Conservation (phyloP, 352 stramenopile species). For the Pythium aquatile region DNA sequence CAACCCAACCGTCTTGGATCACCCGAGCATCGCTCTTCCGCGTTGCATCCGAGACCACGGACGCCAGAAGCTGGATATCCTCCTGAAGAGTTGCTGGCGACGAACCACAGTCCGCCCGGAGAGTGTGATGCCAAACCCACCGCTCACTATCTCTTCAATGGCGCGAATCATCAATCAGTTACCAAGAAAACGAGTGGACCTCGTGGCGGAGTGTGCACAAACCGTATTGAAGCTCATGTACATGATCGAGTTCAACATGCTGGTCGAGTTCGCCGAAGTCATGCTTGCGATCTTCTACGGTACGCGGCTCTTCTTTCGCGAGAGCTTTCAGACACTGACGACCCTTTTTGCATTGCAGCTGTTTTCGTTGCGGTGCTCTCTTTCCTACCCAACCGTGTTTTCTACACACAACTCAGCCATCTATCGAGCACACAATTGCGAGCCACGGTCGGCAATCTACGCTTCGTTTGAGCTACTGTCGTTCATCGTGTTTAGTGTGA, state of each 20-base stretch:
- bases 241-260: conserved; percentile 9
- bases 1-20: background rate
- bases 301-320: background rate
- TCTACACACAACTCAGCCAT: background rate
- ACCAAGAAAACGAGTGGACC: too few species aligned
- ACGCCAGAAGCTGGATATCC: background rate
- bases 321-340: background rate
- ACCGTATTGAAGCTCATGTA: background rate
- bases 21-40: background rate
- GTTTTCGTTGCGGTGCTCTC: background rate
- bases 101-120: too few species aligned
- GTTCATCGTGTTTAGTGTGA: too few species aligned
- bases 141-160: too few species aligned
- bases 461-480: too few species aligned
- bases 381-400: background rate
- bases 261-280: conserved; percentile 1
- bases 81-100: background rate
- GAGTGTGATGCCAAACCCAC: too few species aligned
- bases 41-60: background rate
- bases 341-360: background rate
- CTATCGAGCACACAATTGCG: too few species aligned
- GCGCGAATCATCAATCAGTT: too few species aligned
- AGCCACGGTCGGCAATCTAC: too few species aligned
- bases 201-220: background rate
- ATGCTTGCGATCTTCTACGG: background rate